Base-by-base conservation (phyloP, 768 basidiomycete species). In the Peribolospora kevripleyi region DNA sequence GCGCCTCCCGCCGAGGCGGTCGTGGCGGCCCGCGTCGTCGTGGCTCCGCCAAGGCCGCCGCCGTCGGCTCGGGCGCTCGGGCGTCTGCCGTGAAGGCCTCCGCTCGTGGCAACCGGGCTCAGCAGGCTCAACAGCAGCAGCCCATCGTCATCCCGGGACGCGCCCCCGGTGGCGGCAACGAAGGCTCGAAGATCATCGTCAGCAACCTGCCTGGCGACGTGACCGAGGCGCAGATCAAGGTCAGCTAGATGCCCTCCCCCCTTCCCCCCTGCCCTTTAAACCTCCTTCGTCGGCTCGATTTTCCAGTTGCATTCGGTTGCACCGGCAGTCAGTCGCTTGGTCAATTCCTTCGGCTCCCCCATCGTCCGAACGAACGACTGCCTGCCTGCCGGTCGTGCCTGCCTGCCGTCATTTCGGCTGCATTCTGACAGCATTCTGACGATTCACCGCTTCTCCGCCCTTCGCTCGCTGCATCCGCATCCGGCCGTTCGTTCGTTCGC, bases 181-280 rank as follows among this genome's bases (percentile, higher is more conserved):
- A 58, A 51, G 56, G 46, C 3, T 53, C 55, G 67, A 97, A 95
- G 72, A 90, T 97, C 61, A 85, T 97, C 62, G 85, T 98, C 54
- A 86, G 84, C 60, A 90, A 90, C 67, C 78, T 98, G 48, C 91
- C 91, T 41, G 65, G 68, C 6, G 91, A 98, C 65, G 91, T 98
- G 54, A 91, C 86, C 61, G 90, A 97, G 67, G 70, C 73, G 13
- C 86, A 93, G 69, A 78, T 98, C 69, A 84, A 82, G 77, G 93
- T 95, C 58, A 58, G 76, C 71, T 42, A 13, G 39, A 3, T 42
- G 52, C 53, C 42, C 48, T n/a, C 25, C 6, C 6, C 55, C 49
- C 10, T n/a, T 7, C 42, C 42, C 11, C 9, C 14, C 7, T 14
- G 11, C 25, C 25, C 25, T 25, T 25, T 25, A 25, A 25, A 25